Percentiles rank a stretch among this genome's conserved stretches.
Evolutionary conservation across 1,284 basidiomycete species (phyloP).

Genomic region (Peniophora sp.): DNA sequence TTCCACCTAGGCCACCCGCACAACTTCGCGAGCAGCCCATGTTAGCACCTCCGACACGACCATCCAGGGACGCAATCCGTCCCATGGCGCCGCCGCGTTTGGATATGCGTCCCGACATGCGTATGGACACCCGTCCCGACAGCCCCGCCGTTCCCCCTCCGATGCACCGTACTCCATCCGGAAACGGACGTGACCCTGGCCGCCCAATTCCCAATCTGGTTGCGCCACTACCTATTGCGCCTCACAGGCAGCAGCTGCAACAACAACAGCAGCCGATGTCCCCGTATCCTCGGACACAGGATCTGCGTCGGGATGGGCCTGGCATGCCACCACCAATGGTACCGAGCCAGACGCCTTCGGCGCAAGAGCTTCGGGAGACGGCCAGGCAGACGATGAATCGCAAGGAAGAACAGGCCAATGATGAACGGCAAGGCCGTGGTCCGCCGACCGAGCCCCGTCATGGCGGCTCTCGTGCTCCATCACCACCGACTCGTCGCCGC

Average conservation of each 20-base stretch:
- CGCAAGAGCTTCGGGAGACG: slow-evolving; percentile 72
- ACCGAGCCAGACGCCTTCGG: slow-evolving; percentile 73
- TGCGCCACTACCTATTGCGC: slow-evolving; percentile 9
- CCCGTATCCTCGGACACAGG: slow-evolving; percentile 24
- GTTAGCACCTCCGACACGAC: not conserved
- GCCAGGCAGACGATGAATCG: slow-evolving; percentile 53
- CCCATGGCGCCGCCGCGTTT: not conserved
- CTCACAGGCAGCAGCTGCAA: slow-evolving; percentile 30
- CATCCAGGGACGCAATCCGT: slow-evolving; percentile 2
- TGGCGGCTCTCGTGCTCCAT: slow-evolving; percentile 38
- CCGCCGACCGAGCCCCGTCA: slow-evolving; percentile 27
- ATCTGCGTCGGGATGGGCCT: slow-evolving; percentile 27
- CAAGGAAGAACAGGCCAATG: slow-evolving; percentile 22
- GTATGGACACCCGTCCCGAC: not conserved
- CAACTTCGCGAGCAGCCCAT: not conserved
- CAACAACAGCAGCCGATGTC: slow-evolving; percentile 36
- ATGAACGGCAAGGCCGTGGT: slow-evolving; percentile 31
- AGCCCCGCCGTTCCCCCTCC: not conserved
- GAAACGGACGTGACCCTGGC: not conserved
- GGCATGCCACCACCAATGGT: slow-evolving; percentile 71
- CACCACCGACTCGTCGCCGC: slow-evolving; percentile 43
- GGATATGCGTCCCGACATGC: not conserved
- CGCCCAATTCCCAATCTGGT: slow-evolving; percentile 2
- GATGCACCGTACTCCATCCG: not conserved
- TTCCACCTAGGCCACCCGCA: not conserved